A percentile compares a stretch with the other conserved stretches of the same genome.
Evolutionary conservation across 768 basidiomycete species (phyloP).

Genomic region (Panus rudis): DNA sequence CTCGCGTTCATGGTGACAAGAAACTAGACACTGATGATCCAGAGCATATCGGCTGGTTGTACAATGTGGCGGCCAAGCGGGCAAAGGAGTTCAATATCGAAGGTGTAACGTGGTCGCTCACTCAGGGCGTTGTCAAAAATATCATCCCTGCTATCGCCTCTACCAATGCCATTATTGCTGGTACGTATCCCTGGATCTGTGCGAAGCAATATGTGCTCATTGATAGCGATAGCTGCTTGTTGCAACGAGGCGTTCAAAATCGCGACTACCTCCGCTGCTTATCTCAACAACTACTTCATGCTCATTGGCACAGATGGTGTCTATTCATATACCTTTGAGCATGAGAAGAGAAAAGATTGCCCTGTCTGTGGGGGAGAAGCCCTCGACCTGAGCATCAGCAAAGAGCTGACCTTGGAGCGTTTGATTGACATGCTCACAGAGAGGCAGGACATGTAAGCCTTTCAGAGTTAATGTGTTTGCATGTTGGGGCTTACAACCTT

Average conservation of each 20-base stretch:
- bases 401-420: conserved; percentile 74
- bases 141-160: conserved; percentile 99
- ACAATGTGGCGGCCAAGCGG: conserved; percentile 68
- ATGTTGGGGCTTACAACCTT: background rate
- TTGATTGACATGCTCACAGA: conserved; percentile 85
- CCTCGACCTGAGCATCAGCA: conserved; percentile 61
- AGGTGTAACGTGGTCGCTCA: conserved; percentile 95
- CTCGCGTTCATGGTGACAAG: conserved; percentile 86
- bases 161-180: conserved; percentile 97
- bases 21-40: conserved; percentile 97
- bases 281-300: conserved; percentile 97
- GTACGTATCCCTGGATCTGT: conserved; percentile 28
- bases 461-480: background rate
- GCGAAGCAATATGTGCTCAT: background rate
- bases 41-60: conserved; percentile 94
- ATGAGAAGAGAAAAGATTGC: conserved; percentile 87
- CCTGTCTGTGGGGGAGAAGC: conserved; percentile 96
- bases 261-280: conserved; percentile 90
- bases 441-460: conserved; percentile 81
- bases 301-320: conserved; percentile 94
- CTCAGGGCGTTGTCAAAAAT: conserved; percentile 98
- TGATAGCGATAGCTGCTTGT: conserved; percentile 65
- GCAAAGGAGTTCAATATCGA: conserved; percentile 96
- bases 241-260: conserved; percentile 99
- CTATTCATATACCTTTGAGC: conserved; percentile 96